Evolutionary conservation across 352 stramenopile species (phyloP), one percentile per base, ranked within the genome.

Genomic region (Peronosclerospora sorghi): DNA sequence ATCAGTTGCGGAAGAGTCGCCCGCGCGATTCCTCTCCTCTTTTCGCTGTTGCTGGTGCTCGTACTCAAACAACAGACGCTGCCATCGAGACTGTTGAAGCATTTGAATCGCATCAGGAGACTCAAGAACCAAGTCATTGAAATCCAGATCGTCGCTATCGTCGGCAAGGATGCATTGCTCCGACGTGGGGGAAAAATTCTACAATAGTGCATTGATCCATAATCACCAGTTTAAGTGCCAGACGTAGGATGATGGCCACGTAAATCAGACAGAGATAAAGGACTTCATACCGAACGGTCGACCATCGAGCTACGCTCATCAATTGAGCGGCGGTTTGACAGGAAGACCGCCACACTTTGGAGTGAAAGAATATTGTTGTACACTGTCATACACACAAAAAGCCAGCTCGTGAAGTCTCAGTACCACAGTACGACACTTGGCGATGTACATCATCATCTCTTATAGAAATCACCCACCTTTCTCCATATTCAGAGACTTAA

Each of bases 331-430:
- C 78, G 73, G 36, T 74, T 77, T 1, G 76, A 89, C 20, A 89
- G 65, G n/a, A 65, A 68, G 20, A 89, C 65, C 0, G 74, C 74
- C 38, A 84, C 74, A 2, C 49, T 57, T 29, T 92, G 76, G n/a
- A 92, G 45, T 9, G 77, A 64, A 2, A 89, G 54, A 12, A 92
- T 80, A 49, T 86, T 87, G 37, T 63, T 70, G 32, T 88, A 92
- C 7, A 92, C 80, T 92, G 35, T 40, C 4, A 35, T 23, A 37
- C 14, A 54, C 35, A 35, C 10, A 35, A 13, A 14, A 41, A 20
- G 30, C 45, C n/a, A 63, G 18, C 3, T 26, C 21, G 21, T 7
- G 21, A 7, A 3, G 6, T 26, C 21, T 26, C 5, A 32, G 36
- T 1, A 55, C 10, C 21, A 27, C 18, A 15, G 5, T 10, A 30